A percentile compares a stretch with the other conserved stretches of the same genome.
Evolutionary conservation across 2,329 filamentous ascomycete genomes (phyloP).

Genomic region (Teratosphaeriaceae sp.): DNA sequence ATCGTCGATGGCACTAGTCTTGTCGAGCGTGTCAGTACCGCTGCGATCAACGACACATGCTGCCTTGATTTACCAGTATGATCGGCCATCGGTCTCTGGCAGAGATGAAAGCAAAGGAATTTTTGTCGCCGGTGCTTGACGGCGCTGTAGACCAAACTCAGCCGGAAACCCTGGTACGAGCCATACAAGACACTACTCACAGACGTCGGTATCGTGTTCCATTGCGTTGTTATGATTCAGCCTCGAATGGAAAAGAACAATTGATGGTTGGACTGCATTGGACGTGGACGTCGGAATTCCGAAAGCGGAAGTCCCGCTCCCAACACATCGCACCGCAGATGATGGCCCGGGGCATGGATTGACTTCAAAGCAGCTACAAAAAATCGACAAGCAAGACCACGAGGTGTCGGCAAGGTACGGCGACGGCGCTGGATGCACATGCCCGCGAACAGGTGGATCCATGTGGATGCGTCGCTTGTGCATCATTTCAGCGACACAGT

Average conservation of each 20-base stretch:
- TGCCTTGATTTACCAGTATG: slow-evolving; percentile 58
- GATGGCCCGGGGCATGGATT: no score
- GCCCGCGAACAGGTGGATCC: no score
- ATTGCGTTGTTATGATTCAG: slow-evolving; percentile 36
- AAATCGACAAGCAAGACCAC: no score
- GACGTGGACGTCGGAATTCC: neutral
- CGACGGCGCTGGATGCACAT: no score
- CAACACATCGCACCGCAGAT: no score
- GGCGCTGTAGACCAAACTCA: slow-evolving; percentile 48
- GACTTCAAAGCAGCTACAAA: no score
- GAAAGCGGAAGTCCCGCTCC: neutral
- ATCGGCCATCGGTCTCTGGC: slow-evolving; percentile 87
- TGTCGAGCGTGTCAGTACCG: no score
- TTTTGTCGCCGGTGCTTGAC: slow-evolving; percentile 72
- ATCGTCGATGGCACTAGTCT: slow-evolving; percentile 91
- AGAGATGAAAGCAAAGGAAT: slow-evolving; percentile 80
- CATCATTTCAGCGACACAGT: no score
- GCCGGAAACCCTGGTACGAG: slow-evolving; percentile 7
- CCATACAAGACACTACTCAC: slow-evolving; percentile 43
- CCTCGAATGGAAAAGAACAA: neutral
- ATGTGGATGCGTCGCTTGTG: no score
- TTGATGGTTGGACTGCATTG: neutral
- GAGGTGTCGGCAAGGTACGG: no score
- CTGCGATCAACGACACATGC: neutral
- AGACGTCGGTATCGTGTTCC: slow-evolving; percentile 68